Evolutionary conservation across 2,329 filamentous ascomycete species (phyloP).

Genomic region (Phaeosphaeriaceae sp.): DNA sequence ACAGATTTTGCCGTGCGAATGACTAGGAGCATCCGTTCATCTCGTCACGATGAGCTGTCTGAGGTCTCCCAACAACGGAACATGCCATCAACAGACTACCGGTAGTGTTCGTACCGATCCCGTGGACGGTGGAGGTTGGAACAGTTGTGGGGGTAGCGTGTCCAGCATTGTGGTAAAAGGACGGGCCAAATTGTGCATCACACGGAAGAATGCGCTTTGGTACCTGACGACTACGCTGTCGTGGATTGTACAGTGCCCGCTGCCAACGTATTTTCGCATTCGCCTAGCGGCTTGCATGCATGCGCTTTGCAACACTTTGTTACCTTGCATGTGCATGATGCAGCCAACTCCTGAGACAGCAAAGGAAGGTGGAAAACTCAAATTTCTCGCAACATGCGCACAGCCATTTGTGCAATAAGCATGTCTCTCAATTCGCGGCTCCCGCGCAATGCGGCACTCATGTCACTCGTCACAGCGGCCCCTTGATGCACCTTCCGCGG

Average conservation of each 20-base stretch:
- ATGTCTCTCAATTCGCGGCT: not conserved
- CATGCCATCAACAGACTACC: not conserved
- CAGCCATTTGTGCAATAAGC: slow-evolving; percentile 2
- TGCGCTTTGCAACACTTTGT: not conserved
- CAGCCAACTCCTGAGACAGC: not conserved
- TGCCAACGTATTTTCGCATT: not conserved
- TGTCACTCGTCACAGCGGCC: not conserved
- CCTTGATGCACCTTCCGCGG: not conserved
- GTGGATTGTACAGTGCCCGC: not conserved
- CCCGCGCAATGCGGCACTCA: not conserved
- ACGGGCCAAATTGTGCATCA: not conserved
- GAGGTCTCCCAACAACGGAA: not conserved
- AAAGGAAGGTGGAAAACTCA: slow-evolving; percentile 6
- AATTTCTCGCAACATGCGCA: not conserved
- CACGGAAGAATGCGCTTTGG: not conserved
- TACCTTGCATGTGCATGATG: not conserved
- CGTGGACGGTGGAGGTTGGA: not conserved
- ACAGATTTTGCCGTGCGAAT: not conserved
- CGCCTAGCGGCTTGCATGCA: not conserved
- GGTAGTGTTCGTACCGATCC: not conserved
- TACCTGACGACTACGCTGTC: not conserved
- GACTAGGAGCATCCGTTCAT: slow-evolving; percentile 3
- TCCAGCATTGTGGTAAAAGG: not conserved
- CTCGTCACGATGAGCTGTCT: not conserved
- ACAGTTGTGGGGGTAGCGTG: not conserved